Evolutionary conservation across 2,329 filamentous ascomycete species (phyloP), one percentile per base, ranked within the genome.

Genomic region (Aureobasidium uvarum): DNA sequence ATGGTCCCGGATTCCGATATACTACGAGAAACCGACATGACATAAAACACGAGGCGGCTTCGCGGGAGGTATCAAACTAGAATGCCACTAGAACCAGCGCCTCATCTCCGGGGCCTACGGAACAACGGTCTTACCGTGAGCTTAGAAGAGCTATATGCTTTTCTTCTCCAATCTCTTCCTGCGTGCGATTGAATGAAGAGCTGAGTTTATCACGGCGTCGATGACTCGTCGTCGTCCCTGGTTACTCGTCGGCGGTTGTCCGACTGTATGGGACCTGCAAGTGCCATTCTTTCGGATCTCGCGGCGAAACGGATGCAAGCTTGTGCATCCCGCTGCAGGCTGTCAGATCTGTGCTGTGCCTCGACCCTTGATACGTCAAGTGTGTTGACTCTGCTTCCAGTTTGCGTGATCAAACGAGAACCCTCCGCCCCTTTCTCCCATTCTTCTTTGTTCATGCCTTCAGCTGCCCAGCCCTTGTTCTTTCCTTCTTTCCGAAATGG

Each of bases 81-180:
- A 65, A 65, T 33, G 39, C 50, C 63, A 41, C 52, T 65, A 65
- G 63, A 65, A 65, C 38, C 58, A 58, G 36, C 48, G 60, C 60
- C 48, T 63, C 60, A 43, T 63, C 38, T 31, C 48, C 63, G 63
- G 63, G 63, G 63, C 43, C 41, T 31, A 20, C 63, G 63, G 63
- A 23, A 65, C 28, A 65, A 50, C 63, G 63, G 41, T 59, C 54
- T 65, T 31, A 33, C 63, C 54, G 28, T 23, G 28, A 33, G 33
- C 39, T 54, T 65, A 59, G 52, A 51, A 65, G 33, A 59, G 46
- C 23, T 45, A 28, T 41, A 65, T 51, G 23, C 46, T 62, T 62
- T 28, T 20, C 41, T 48, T 60, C 56, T 60, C 43, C 43, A 60
- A 23, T 60, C 20, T 60, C 28, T 60, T 60, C 43, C 28, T 60